Base-by-base conservation (phyloP, 306 rosid genomes). In the Abrus pulchellus region DNA sequence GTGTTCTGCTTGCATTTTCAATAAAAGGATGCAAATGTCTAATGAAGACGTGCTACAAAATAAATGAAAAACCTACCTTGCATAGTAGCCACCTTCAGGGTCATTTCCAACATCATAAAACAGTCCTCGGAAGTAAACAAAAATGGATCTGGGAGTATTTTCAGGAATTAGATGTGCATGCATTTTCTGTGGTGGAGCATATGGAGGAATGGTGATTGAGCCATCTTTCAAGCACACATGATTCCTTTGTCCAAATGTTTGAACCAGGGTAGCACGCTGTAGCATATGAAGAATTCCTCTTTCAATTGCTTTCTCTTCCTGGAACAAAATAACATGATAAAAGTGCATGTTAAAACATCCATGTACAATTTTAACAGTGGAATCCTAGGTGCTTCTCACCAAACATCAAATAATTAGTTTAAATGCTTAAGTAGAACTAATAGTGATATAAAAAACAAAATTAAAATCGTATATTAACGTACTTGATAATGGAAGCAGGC, bases 401-500 rank as follows among this genome's bases (percentile, higher is more conserved):
- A 59, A 41, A 69, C 30, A 47, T 41, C 47, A 63, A n/a, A 68
- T 11, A 50, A 71, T 53, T 5, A 38, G 60, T 81, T 65, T 75
- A 64, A 68, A 49, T 55, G 32, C 53, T 62, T n/a, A 59, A 68
- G 64, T 60, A 34, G 48, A 38, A 7, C 44, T 43, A 36, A 3
- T 48, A 62, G 45, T 28, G 52, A 72, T n/a, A 54, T 60, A 57
- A 45, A 30, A 45, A 33, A 54, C 9, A 65, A 77, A 34, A 29
- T 20, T 27, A 48, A 76, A 28, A 59, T 7, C 7, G 30, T 36
- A 61, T 71, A 30, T 5, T 5, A 76, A 47, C 91, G 80, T 76
- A 95, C 99, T 82, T 87, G 99, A 83, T 95, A 95, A 80, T 95
- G 99, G 86, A 95, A 95, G 90, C 99, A 95, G 44, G 99, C 96